Evolutionary conservation across 495 filamentous ascomycete genomes (phyloP), one percentile per base, ranked within the genome.

Genomic region (Chaetomium cochliodes): DNA sequence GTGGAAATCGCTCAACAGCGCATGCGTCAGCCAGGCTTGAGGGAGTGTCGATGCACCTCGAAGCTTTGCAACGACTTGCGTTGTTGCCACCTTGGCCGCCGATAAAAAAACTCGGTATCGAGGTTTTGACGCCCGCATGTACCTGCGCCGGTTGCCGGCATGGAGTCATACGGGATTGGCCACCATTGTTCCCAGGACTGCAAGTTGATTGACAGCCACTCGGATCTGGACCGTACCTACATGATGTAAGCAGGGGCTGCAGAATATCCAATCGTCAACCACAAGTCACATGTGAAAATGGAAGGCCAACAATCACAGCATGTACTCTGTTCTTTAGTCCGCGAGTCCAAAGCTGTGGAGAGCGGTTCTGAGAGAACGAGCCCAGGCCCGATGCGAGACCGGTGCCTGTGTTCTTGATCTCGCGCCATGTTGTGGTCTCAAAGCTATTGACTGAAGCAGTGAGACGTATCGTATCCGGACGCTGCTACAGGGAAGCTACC

Each of bases 291-390:
- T 52, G 23, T 55, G 26, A 33, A 33, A n/a, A 13, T 18, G 4
- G 16, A 37, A 3, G 28, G 3, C 2, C 46, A 37, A 55, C 26
- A 55, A n/a, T 20, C 18, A 55, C 26, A 20, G 73, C 59, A 80
- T 82, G 78, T 82, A 77, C 79, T 82, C 79, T 76, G 78, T 79
- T 79, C 74, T 80, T 78, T 82, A 82, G 79, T 82, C 80, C 79
- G 75, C 69, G 70, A 67, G 70, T 78, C 80, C 78, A 80, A 80
- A 77, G 69, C 76, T 80, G 70, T 75, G 76, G 78, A 80, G 78
- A 70, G 65, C 76, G 74, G 75, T 65, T 82, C 80, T 82, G 80
- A 81, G 69, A 80, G 74, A 80, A 81, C 77, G 79, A 81, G 78
- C 77, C 46, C 56, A 60, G 47, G 25, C 63, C 50, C 69, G 62